A percentile compares a stretch with the other conserved stretches of the same genome.
Evolutionary conservation across 495 filamentous ascomycete genomes (phyloP).

Genomic region (Neurospora sublineolata): DNA sequence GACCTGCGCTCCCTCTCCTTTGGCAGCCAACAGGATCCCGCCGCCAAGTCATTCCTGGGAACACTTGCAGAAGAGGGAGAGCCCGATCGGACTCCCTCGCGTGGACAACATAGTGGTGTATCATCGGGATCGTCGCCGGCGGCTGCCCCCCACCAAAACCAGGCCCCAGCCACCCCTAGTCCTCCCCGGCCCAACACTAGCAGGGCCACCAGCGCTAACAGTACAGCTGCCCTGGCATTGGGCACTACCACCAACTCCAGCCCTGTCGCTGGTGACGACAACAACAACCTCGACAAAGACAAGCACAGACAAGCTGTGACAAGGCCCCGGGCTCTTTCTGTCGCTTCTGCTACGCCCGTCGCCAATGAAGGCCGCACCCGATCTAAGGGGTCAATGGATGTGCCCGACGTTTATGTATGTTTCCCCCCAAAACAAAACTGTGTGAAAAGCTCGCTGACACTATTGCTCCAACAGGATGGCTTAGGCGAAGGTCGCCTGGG

Average conservation of each 20-base stretch:
- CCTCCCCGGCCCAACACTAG: background rate
- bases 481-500: slow-evolving; percentile 80
- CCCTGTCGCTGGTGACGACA: slow-evolving; percentile 42
- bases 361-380: slow-evolving; percentile 80
- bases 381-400: slow-evolving; percentile 46
- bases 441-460: slow-evolving; percentile 3
- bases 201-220: slow-evolving; percentile 4
- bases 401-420: slow-evolving; percentile 86
- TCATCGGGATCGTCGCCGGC: background rate
- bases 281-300: slow-evolving; percentile 41
- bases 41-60: slow-evolving; percentile 10
- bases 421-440: slow-evolving; percentile 1
- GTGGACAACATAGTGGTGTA: background rate
- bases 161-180: slow-evolving; percentile 15
- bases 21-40: slow-evolving; percentile 35
- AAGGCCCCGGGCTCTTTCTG: background rate
- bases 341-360: slow-evolving; percentile 29
- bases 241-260: background rate
- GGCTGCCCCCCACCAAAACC: slow-evolving; percentile 16
- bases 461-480: slow-evolving; percentile 54
- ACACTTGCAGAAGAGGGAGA: background rate
- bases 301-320: background rate
- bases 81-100: background rate
- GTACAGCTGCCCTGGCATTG: slow-evolving; percentile 22
- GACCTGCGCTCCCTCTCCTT: slow-evolving; percentile 66